Evolutionary conservation across 2,329 filamentous ascomycete genomes (phyloP).

Genomic region (Exophiala mesophila): DNA sequence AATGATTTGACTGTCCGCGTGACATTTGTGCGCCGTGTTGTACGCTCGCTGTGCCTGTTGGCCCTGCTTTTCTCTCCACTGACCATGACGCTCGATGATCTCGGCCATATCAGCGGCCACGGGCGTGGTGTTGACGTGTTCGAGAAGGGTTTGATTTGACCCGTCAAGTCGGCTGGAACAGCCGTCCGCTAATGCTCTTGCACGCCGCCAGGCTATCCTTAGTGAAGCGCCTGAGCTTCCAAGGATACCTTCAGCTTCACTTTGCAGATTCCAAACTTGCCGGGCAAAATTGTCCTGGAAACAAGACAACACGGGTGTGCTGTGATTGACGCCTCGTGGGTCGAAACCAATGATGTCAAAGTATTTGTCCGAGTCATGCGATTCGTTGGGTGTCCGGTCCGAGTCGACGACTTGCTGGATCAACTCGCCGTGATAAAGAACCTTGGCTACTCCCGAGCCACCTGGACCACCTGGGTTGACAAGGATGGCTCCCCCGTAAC

Average conservation of each 20-base stretch:
- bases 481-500: conserved; percentile 43
- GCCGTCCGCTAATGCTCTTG: conserved; percentile 9
- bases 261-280: conserved; percentile 12
- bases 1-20: conserved; percentile 29
- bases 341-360: conserved; percentile 41
- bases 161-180: conserved; percentile 8
- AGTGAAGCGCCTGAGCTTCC: conserved; percentile 10
- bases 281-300: conserved; percentile 21
- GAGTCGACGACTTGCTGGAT: conserved; percentile 27
- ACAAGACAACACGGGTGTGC: conserved; percentile 23
- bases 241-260: conserved; percentile 11
- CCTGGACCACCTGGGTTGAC: conserved; percentile 43
- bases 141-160: conserved; percentile 17
- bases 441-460: conserved; percentile 32
- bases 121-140: conserved; percentile 29
- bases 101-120: conserved; percentile 34
- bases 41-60: conserved; percentile 38
- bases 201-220: conserved; percentile 9
- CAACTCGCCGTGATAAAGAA: conserved; percentile 15
- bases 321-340: conserved; percentile 38
- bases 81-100: conserved; percentile 32
- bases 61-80: conserved; percentile 36
- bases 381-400: conserved; percentile 3
- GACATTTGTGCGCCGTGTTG: conserved; percentile 46
- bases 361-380: conserved; percentile 29